Percentiles rank a stretch among this genome's conserved stretches.
phyloP scores from a whole-genome alignment of 148 eudicot species.

The Amaranthus palmeri region DNA sequence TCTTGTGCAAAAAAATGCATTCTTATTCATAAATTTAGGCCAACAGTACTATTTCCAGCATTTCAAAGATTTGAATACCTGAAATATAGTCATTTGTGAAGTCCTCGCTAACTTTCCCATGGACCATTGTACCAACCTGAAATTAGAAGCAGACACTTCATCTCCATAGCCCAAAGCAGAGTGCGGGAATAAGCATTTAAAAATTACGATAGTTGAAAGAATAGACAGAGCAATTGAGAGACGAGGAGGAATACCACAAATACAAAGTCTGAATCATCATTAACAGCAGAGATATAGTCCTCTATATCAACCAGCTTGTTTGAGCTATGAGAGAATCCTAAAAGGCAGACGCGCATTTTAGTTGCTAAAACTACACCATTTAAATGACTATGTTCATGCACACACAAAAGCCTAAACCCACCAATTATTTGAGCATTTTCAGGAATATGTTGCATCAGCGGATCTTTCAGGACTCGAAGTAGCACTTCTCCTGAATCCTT shows the following conservation, averaged over 20 bases:
- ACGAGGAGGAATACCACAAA: conserved; percentile 21
- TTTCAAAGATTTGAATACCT: no score
- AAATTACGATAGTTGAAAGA: not conserved
- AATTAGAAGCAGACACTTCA: not conserved
- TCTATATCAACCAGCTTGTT: conserved; percentile 27
- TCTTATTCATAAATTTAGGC: no score
- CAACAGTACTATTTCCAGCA: no score
- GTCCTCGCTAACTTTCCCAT: conserved; percentile 9
- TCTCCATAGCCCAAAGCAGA: not conserved
- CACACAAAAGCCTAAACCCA: not conserved
- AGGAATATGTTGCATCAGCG: conserved; percentile 23
- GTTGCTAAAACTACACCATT: not conserved
- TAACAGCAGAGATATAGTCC: conserved; percentile 23
- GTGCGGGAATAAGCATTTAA: not conserved
- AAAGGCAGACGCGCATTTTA: not conserved
- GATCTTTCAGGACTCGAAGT: conserved; percentile 23
- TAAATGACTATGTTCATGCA: not conserved
- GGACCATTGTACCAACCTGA: conserved; percentile 9
- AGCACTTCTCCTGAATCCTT: conserved; percentile 27
- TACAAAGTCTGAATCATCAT: conserved; percentile 23
- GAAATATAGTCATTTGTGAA: not conserved
- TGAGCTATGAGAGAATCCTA: conserved; percentile 25
- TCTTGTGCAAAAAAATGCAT: no score
- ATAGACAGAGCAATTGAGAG: not conserved
- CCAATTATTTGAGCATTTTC: conserved; percentile 22